Conservation (phyloP, 345 rosid species). For the Citrus sinensis region DVS_A1.0 CM039163.1:41679501-41680000, state of each 20-base stretch:
- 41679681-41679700: neutral
- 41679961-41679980: too few relatives aligned
- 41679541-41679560: neutral
- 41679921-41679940: neutral
- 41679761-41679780: neutral
- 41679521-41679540: neutral
- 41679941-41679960: neutral
- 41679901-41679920: neutral
- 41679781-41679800: neutral
- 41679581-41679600: conserved; percentile 9
- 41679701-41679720: neutral
- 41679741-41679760: neutral
- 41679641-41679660: neutral
- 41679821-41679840: neutral
- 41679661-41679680: neutral
- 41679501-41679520: neutral
- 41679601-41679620: neutral
- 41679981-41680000: neutral
- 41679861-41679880: neutral
- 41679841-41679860: neutral
- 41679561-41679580: neutral
- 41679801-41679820: neutral
- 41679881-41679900: neutral
- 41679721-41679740: neutral
- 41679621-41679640: neutral